Evolutionary conservation across 148 eudicot species (phyloP), one percentile per base, ranked within the genome.

Genomic region (Camellia lanceoleosa): DNA sequence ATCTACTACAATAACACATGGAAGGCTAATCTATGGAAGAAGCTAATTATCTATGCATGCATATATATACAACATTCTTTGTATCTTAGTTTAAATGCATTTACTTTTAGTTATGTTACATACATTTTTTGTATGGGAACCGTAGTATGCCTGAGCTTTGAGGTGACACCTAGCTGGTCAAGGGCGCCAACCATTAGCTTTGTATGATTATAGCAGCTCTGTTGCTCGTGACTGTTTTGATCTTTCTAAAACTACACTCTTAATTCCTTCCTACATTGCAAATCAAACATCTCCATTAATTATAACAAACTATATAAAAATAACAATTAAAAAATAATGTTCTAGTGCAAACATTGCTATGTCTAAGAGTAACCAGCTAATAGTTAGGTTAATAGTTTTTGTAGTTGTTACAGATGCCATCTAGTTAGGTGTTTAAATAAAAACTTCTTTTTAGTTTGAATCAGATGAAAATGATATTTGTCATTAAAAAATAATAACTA

Each of bases 121-220:
- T 41, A 16, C 78, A 16, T 79, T 68, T 1, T 79, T 68, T 1
- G 77, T 30, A 87, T 13, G 43, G 84, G 82, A 71, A 81, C 71
- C n/a, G 84, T 76, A 14, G 78, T 81, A 42, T 78, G 82, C 18
- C 79, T 77, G 49, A 90, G 89, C n/a, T 61, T 49, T 70, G 84
- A 78, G 7, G 81, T 89, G 19, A 90, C 80, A 38, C 91, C 90
- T 44, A 90, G 89, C 69, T 89, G 90, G 68, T 83, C 87, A 4
- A 88, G 88, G 44, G 91, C 89, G 88, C 90, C 89, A 90, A 7
- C 91, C 93, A 72, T 90, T 90, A 51, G 85, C 58, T 38, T 38
- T 80, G 76, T 23, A 90, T 74, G 61, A 84, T 88, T 41, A 90
- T 82, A 46, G 89, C 93, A 20, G 90, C 86, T 55, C 93, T 4